Evolutionary conservation across 495 filamentous ascomycete genomes (phyloP).

Genomic region (Tuber calosporum): DNA sequence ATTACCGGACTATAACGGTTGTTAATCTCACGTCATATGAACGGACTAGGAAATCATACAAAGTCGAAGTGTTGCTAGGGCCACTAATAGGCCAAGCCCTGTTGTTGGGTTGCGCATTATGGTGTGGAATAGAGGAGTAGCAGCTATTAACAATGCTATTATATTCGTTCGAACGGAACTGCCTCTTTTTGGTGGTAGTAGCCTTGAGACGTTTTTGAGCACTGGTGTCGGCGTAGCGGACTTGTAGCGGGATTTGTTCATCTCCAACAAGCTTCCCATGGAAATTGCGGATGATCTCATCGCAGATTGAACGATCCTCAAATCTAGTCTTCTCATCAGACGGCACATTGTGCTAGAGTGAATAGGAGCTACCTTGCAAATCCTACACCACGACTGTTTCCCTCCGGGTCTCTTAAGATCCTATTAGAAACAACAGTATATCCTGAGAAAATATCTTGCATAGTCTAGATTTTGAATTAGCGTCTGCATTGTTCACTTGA

Average conservation of each 20-base stretch:
- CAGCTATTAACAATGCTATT: constrained; percentile 51
- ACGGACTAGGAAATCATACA: neutral
- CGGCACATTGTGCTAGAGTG: constrained; percentile 1
- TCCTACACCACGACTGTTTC: constrained; percentile 89
- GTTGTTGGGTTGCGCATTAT: constrained; percentile 21
- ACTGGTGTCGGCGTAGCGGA: constrained; percentile 93
- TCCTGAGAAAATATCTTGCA: constrained; percentile 69
- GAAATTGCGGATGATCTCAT: constrained; percentile 74
- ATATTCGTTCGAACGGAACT: constrained; percentile 92
- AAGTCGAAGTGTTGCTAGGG: neutral
- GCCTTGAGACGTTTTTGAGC: constrained; percentile 94
- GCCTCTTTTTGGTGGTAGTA: constrained; percentile 81
- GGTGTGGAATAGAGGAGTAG: constrained; percentile 18
- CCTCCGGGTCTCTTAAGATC: constrained; percentile 81
- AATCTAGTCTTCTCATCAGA: constrained; percentile 53
- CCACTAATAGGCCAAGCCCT: neutral
- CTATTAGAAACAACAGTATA: constrained; percentile 82
- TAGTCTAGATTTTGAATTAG: constrained; percentile 50
- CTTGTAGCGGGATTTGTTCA: constrained; percentile 71
- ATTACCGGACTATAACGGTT: neutral
- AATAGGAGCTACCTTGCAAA: constrained; percentile 70
- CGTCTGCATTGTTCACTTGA: constrained; percentile 11
- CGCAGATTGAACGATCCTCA: constrained; percentile 76
- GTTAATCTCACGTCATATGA: neutral
- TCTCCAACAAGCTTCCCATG: constrained; percentile 66